Conservation (phyloP, 495 filamentous ascomycete species). For the Cenococcum geophilum region DNA sequence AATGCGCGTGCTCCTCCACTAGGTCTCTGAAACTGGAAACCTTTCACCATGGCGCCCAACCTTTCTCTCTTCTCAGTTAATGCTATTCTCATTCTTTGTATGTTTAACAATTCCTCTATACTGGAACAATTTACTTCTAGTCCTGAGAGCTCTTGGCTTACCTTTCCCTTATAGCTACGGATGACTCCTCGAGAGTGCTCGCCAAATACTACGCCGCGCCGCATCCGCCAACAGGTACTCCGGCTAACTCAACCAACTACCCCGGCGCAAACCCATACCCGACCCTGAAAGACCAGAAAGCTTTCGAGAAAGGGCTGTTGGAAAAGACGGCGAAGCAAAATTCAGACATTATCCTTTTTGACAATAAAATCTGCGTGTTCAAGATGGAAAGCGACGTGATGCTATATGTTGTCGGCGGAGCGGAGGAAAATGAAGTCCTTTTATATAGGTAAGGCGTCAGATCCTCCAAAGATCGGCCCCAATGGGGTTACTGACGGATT, state of each 20-base stretch:
- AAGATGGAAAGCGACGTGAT: constrained; percentile 96
- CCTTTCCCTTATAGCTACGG: constrained; percentile 49
- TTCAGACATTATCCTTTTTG: constrained; percentile 93
- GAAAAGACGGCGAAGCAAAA: constrained; percentile 96
- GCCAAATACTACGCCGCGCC: constrained; percentile 92
- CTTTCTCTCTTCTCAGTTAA: constrained; percentile 90
- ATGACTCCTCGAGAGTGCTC: constrained; percentile 77
- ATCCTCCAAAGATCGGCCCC: too few relatives aligned
- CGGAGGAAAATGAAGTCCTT: constrained; percentile 94
- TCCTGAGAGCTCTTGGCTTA: background rate
- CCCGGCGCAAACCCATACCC: constrained; percentile 75
- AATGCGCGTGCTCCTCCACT: background rate
- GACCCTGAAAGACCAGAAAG: constrained; percentile 82
- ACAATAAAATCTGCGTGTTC: constrained; percentile 90
- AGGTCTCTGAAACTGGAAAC: constrained; percentile 27
- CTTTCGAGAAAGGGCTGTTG: constrained; percentile 91
- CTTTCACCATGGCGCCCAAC: constrained; percentile 45
- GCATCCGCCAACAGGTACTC: constrained; percentile 54
- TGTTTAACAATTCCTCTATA: too few relatives aligned
- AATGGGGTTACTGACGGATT: too few relatives aligned
- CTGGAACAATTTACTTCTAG: constrained; percentile 40
- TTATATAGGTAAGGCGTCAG: constrained; percentile 50
- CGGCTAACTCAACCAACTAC: constrained; percentile 49
- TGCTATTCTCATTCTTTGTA: constrained; percentile 63
- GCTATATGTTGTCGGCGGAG: constrained; percentile 87